Base-by-base conservation (phyloP, 352 stramenopile genomes). In the Aphanomyces invadans region DNA sequence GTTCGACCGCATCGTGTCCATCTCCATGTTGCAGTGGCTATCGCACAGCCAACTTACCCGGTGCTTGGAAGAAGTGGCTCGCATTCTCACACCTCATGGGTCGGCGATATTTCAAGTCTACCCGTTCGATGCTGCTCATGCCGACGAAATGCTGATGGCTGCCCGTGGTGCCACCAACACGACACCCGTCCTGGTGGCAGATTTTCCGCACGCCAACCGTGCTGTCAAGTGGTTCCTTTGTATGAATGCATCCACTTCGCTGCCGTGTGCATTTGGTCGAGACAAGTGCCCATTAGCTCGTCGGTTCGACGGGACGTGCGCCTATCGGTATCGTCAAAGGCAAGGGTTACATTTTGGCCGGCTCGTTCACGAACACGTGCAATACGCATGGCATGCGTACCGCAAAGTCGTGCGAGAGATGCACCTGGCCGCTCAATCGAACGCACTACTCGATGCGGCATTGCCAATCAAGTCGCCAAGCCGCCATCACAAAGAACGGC, bases 11-110 rank as follows among this genome's bases (percentile, higher is more conserved):
- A 80, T 78, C 45, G 86, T 90, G 52, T 77, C 80, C 11, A 88
- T 92, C 62, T 92, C 83, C 1, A 92, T 92, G 83, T 68, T 92
- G 21, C 83, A 92, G 68, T 92, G 83, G 83, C 68, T 92, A 48
- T 80, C 79, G n/a, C 65, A 71, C 3, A 69, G 79, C 10, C 81
- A 80, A 26, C 57, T 92, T 9, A 66, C 77, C 31, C 62, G 74
- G n/a, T 92, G 81, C 56, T 88, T 89, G 55, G 70, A 55, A 31
- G 87, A 79, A 28, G 56, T 92, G 10, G 31, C 75, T 1, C 63
- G 63, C 23, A 26, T 70, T 4, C 25, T 70, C 15, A 44, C 29
- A 12, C 53, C 63, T 4, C 56, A 62, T 36, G 64, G 61, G 1
- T 49, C 62, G 2, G 83, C 77, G 0, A 72, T 90, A 25, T 90